Evolutionary conservation across 495 filamentous ascomycete species (phyloP).

Genomic region (Trichoderma virens): DNA sequence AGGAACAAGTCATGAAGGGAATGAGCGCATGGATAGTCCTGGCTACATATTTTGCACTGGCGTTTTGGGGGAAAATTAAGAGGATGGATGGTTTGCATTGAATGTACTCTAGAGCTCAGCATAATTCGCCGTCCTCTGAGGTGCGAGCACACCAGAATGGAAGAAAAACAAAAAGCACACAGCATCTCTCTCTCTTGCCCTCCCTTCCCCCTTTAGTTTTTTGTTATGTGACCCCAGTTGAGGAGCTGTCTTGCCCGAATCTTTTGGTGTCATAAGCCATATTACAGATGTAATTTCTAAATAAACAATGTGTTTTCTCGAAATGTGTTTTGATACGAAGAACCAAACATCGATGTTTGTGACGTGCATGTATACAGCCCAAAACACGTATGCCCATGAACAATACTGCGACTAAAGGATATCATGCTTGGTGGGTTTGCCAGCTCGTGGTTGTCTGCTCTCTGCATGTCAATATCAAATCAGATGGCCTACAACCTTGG

Average conservation of each 20-base stretch:
- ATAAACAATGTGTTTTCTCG: no score
- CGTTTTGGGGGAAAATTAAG: conserved; percentile 4
- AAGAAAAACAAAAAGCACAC: neutral
- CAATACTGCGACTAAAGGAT: no score
- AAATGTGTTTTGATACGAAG: no score
- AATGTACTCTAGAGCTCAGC: conserved; percentile 11
- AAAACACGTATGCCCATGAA: no score
- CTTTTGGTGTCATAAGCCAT: neutral
- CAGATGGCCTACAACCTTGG: no score
- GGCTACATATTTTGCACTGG: conserved; percentile 7
- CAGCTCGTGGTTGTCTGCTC: no score
- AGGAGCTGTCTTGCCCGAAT: neutral
- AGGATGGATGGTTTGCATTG: neutral
- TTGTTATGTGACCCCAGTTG: neutral
- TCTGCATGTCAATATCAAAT: neutral
- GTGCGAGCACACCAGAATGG: conserved; percentile 9
- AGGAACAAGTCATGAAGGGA: conserved; percentile 22
- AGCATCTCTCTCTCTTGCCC: neutral
- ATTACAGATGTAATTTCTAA: no score
- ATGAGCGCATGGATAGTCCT: conserved; percentile 1
- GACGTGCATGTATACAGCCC: no score
- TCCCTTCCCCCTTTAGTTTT: neutral
- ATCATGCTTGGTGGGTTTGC: no score
- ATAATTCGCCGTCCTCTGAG: conserved; percentile 5
- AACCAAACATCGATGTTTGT: no score